These are phyloP conservation scores for Phyllosticta paracitricarpa DNA, from an alignment of 2,329 filamentous ascomycete genomes.

Conservation along the genomic window DNA sequence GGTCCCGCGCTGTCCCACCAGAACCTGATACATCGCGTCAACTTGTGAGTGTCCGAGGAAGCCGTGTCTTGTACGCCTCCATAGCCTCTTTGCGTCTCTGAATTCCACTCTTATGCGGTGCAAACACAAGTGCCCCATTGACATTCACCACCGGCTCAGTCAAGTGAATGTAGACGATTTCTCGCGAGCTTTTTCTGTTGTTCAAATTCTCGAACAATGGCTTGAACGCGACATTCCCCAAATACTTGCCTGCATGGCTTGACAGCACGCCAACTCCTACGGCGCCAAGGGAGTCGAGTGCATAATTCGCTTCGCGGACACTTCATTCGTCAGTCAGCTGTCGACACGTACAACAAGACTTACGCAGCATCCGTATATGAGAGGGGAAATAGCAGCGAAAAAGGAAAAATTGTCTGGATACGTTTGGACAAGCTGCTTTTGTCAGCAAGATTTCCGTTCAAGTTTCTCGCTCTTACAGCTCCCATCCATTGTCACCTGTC, in stretches of 20 bases:
- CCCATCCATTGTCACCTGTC: neutral
- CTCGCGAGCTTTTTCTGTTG: constrained; percentile 8
- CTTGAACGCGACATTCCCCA: constrained; percentile 20
- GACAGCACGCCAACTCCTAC: constrained; percentile 24
- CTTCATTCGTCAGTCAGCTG: constrained; percentile 20
- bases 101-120: neutral
- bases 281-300: constrained; percentile 20
- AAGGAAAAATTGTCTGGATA: neutral
- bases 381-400: neutral
- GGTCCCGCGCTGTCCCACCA: constrained; percentile 31
- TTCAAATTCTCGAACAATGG: constrained; percentile 21
- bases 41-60: neutral
- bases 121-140: neutral
- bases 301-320: constrained; percentile 22
- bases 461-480: neutral
- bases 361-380: neutral
- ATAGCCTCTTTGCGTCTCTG: neutral
- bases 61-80: neutral
- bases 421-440: neutral
- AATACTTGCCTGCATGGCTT: constrained; percentile 26
- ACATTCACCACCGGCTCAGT: neutral
- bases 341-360: neutral
- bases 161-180: neutral
- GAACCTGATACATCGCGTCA: constrained; percentile 11
- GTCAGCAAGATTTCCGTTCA: neutral